Percentiles rank a stretch among this genome's conserved stretches.
Conservation (phyloP, 805 yeast species). For the Nakazawaea sp. region DNA sequence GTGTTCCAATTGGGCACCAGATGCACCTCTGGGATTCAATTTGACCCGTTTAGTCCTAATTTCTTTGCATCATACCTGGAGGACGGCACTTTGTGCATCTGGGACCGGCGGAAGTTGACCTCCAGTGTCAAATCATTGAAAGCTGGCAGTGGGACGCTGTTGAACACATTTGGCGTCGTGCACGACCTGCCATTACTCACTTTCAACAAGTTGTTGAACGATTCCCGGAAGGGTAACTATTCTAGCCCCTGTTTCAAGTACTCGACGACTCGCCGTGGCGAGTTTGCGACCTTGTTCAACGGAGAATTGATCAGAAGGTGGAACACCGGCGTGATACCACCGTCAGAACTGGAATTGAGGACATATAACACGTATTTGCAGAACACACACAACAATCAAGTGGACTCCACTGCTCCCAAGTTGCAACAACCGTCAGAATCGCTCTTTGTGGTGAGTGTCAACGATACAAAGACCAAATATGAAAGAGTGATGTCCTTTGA, state of each 20-base stretch:
- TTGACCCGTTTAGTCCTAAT: slow-evolving; percentile 62
- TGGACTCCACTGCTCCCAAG: slow-evolving; percentile 16
- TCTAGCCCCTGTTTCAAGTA: slow-evolving; percentile 62
- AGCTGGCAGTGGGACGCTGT: slow-evolving; percentile 12
- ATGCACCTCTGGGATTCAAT: slow-evolving; percentile 57
- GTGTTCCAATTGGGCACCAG: slow-evolving; percentile 70
- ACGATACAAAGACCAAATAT: slow-evolving; percentile 66
- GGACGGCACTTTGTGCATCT: slow-evolving; percentile 76
- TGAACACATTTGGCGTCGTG: slow-evolving; percentile 15
- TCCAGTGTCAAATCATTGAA: slow-evolving; percentile 13
- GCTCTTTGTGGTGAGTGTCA: slow-evolving; percentile 68
- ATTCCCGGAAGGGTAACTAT: slow-evolving; percentile 48
- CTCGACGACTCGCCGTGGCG: slow-evolving; percentile 60
- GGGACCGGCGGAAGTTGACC: slow-evolving; percentile 65
- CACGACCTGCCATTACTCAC: slow-evolving; percentile 51
- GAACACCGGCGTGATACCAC: slow-evolving; percentile 60
- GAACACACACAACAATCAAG: slow-evolving; percentile 8
- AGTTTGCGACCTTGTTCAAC: slow-evolving; percentile 71
- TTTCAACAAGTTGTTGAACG: slow-evolving; percentile 56
- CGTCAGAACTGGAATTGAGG: slow-evolving; percentile 18
- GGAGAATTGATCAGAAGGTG: slow-evolving; percentile 77
- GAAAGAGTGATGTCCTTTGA: slow-evolving; percentile 85
- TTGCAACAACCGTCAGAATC: slow-evolving; percentile 35
- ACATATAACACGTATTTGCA: slow-evolving; percentile 16
- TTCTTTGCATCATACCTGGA: slow-evolving; percentile 73